Evolutionary conservation across 129 eudicot species (phyloP).

Genomic region (Helianthus annuus): HanXRQr2.0-SUNRISE NC_035433.2:6226881-6227380

Average conservation of each 20-base stretch:
- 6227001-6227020: neutral
- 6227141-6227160: slow-evolving; percentile 83
- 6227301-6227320: neutral
- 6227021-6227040: slow-evolving; percentile 44
- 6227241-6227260: neutral
- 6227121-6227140: slow-evolving; percentile 96
- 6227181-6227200: slow-evolving; percentile 8
- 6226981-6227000: neutral
- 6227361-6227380: too few relatives aligned
- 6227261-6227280: neutral
- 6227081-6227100: slow-evolving; percentile 64
- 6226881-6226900: too few relatives aligned
- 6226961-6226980: neutral
- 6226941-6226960: neutral
- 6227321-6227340: too few relatives aligned
- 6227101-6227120: slow-evolving; percentile 85
- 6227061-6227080: slow-evolving; percentile 81
- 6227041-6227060: slow-evolving; percentile 85
- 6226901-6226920: neutral
- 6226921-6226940: neutral
- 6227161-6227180: neutral
- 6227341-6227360: too few relatives aligned
- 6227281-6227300: neutral
- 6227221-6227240: slow-evolving; percentile 1
- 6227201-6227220: too few relatives aligned